Conservation (phyloP, 139 green algal genomes). For the Volvox africanus region DNA sequence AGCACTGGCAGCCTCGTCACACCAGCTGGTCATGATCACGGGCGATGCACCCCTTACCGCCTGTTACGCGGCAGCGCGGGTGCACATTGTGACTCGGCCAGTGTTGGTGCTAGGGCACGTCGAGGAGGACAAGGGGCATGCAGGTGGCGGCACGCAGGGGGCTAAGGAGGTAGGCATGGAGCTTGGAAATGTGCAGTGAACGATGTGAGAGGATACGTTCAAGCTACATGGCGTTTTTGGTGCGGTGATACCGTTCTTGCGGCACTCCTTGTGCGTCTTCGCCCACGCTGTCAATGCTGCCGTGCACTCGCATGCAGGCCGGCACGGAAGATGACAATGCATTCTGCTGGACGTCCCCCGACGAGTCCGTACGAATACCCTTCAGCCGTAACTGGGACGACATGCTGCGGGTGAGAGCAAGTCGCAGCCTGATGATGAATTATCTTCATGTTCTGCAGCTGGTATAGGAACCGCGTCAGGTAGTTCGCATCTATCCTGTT, state of each 20-base stretch:
- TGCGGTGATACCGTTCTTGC: no score
- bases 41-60: slow-evolving; percentile 92
- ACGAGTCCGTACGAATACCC: slow-evolving; percentile 69
- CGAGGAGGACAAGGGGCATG: slow-evolving; percentile 59
- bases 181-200: no score
- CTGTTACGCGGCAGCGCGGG: slow-evolving; percentile 83
- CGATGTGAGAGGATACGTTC: no score
- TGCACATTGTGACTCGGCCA: slow-evolving; percentile 92
- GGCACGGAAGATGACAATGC: slow-evolving; percentile 60
- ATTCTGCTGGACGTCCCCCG: slow-evolving; percentile 85
- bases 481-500: no score
- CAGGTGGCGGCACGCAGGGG: slow-evolving; percentile 18
- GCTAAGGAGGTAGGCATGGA: slow-evolving; percentile 29
- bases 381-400: slow-evolving; percentile 62
- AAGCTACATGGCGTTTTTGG: no score
- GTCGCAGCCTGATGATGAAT: neutral
- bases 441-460: no score
- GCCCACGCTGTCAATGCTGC: no score
- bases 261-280: no score
- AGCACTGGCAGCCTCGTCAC: slow-evolving; percentile 75
- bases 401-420: slow-evolving; percentile 59
- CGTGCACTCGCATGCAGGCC: neutral
- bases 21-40: slow-evolving; percentile 97
- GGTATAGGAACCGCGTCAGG: no score
- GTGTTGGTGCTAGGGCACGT: slow-evolving; percentile 77